Evolutionary conservation across 192 early-diverging fungal species (phyloP), one percentile per base, ranked within the genome.

Genomic region (Entrophospora sp.): DNA sequence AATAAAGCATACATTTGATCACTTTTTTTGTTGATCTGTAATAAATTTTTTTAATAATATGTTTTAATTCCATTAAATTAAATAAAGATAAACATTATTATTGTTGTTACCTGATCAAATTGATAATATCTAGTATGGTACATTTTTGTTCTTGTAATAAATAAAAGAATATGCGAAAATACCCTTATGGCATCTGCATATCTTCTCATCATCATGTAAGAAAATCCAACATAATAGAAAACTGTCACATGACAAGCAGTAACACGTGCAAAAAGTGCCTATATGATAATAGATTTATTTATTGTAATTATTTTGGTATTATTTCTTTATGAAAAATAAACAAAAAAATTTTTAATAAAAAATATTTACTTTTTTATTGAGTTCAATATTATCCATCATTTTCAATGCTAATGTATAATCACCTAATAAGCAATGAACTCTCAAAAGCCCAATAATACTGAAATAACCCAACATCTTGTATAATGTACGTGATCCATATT

Each of bases 391-490:
- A 72, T 95, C 94, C 82, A 96, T 91, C 71, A 90, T 93, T 82
- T 93, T 94, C 63, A 97, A 80, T 5, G 95, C 95, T 69, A 96
- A 78, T 44, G 90, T 90, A 72, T 95, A 97, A 79, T 97, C 95
- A 37, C 93, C 95, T 60, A 96, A 81, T 70, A 97, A 80, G 74
- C 92, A 94, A 79, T 97, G 95, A 22, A 97, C 92, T 52, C 95
- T 90, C 32, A 95, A 79, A 34, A 96, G 80, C 9, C 94, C 93
- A 55, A 97, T 81, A 69, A 96, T 89, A 71, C 85, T 87, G 75
- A 97, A 97, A 83, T 97, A 97, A 2, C 95, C 95, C 8, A 97
- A 80, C 90, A 95, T 93, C 73, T 92, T 90, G 82, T 97, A 97
- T 61, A 96, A 71, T n/a, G 91, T 87, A 25, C 87, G 84, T 22